Evolutionary conservation across 176 grass and related monocot genomes (phyloP), one percentile per base, ranked within the genome.

Genomic region (Cocos nucifera): DNA sequence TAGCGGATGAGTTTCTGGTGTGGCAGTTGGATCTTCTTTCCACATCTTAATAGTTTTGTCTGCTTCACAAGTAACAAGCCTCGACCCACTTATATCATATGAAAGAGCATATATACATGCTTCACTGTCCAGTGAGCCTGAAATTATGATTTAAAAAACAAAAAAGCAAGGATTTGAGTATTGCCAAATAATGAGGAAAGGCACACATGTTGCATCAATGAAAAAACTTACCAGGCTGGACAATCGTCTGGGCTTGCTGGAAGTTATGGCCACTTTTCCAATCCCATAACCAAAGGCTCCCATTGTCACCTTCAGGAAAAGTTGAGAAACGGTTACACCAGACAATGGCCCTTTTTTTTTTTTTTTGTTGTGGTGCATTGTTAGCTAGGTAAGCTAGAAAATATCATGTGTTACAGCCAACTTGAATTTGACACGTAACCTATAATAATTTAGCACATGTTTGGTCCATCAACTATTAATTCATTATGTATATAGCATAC

Each of bases 241-340:
- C 88, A 17, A 92, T 98, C 49, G 94, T 98, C 74, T 98, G 88
- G 3, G 75, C 79, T 75, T 92, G 94, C 69, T 98, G 84, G 51
- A 92, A 98, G 79, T 98, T 98, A 67, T 98, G 79, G n/a, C 94
- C 94, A 19, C 94, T 98, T 71, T 98, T 98, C 94, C 94, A 98
- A 77, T 98, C 94, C 94, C 94, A 98, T 72, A 98, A 98, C 94
- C 94, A 92, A 58, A 98, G 50, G 77, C 94, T 98, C 72, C 94
- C 94, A 81, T 98, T 98, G 65, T 98, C 94, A 70, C 93, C 91
- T 95, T 69, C 64, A 75, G 58, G 75, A 58, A 28, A 21, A 29
- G 17, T 23, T 68, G 5, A 0, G n/a, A 44, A 28, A 61, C 9
- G 15, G 19, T 65, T 62, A 27, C 17, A 19, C 3, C 16, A 5